A percentile compares a stretch with the other conserved stretches of the same genome.
phyloP scores from a whole-genome alignment of 164 flowering plant species.

The Tetracentron sinense region DNA sequence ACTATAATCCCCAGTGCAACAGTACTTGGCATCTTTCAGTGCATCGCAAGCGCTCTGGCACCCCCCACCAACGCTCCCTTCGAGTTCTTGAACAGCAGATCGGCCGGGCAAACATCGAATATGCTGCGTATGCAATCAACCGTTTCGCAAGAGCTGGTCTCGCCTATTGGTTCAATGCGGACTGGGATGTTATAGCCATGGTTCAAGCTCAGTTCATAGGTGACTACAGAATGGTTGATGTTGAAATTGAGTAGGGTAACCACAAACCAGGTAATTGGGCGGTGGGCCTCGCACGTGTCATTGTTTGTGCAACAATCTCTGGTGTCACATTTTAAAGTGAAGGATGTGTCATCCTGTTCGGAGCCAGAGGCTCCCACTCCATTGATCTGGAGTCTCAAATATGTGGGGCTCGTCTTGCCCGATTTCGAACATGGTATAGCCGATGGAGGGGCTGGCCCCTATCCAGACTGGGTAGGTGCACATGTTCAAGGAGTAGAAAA shows the following conservation, averaged over 20 bases:
- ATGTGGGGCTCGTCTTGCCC: background rate
- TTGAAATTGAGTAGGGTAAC: conserved; percentile 7
- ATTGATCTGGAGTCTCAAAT: conserved; percentile 1
- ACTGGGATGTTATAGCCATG: conserved; percentile 13
- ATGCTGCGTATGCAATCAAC: conserved; percentile 10
- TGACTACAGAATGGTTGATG: conserved; percentile 10
- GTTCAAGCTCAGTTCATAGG: conserved; percentile 29
- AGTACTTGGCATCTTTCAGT: conserved; percentile 11
- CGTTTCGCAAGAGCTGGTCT: background rate
- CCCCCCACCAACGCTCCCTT: background rate
- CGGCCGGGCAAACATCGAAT: conserved; percentile 1
- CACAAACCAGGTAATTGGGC: conserved; percentile 7
- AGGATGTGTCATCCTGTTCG: conserved; percentile 10
- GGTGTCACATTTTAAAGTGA: conserved; percentile 1
- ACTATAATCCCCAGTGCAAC: conserved; percentile 17
- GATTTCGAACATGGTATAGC: background rate
- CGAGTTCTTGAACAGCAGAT: background rate
- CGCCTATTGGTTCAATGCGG: background rate
- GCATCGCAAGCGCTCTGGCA: conserved; percentile 23
- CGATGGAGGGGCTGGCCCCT: background rate
- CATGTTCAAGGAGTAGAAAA: conserved; percentile 5
- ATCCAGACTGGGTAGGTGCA: conserved; percentile 9
- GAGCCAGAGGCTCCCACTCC: conserved; percentile 13
- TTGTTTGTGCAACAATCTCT: conserved; percentile 11
- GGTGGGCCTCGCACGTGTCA: background rate